Evolutionary conservation across 2,329 filamentous ascomycete species (phyloP).

Genomic region (Xylaria sp.): DNA sequence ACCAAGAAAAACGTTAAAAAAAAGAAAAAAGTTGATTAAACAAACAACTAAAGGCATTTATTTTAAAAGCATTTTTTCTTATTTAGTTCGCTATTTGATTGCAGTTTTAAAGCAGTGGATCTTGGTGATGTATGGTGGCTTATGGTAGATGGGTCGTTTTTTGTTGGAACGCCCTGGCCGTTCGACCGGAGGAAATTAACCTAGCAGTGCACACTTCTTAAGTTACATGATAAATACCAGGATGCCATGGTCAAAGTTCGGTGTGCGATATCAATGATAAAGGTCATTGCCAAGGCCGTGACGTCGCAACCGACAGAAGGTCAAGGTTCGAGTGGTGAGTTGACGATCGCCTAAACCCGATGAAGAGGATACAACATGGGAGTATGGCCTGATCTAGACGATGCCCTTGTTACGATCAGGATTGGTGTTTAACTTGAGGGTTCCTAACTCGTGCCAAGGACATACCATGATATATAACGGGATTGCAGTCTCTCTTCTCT

Average conservation of each 20-base stretch:
- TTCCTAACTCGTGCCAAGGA: background rate
- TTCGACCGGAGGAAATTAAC: background rate
- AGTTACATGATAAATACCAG: background rate
- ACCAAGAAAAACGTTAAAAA: too few relatives aligned
- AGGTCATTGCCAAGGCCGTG: conserved; percentile 16
- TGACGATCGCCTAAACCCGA: conserved; percentile 16
- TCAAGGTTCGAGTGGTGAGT: background rate
- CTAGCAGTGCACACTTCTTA: background rate
- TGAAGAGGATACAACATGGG: conserved; percentile 5
- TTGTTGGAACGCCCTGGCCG: too few relatives aligned
- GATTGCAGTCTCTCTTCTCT: background rate
- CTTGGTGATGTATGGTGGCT: too few relatives aligned
- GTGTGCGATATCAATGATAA: conserved; percentile 8
- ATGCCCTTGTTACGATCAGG: background rate
- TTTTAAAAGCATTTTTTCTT: too few relatives aligned
- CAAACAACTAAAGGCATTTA: too few relatives aligned
- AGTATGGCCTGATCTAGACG: conserved; percentile 1
- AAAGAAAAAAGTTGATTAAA: too few relatives aligned
- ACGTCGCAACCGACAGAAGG: background rate
- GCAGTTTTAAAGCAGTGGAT: too few relatives aligned
- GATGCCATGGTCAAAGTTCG: conserved; percentile 9
- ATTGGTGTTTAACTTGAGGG: background rate
- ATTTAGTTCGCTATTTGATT: too few relatives aligned
- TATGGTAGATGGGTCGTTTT: too few relatives aligned
- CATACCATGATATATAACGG: conserved; percentile 1